Evolutionary conservation across 306 rosid species (phyloP), one percentile per base, ranked within the genome.

Genomic region (Prunus mira): DNA sequence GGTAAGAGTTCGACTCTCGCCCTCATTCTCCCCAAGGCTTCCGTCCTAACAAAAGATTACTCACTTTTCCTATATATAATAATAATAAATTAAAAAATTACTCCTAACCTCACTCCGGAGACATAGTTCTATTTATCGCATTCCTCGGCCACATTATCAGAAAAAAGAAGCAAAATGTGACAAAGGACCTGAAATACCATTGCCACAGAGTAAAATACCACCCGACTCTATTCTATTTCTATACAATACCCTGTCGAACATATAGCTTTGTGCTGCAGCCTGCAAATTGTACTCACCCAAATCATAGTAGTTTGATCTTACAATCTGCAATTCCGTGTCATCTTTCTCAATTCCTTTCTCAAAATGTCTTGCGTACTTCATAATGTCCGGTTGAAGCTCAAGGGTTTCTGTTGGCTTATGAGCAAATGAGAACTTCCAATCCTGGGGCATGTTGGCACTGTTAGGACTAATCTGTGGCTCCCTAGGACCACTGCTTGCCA

Each of bases 141-240:
- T 22, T 7, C 50, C 67, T 62, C 6, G 1, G 41, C 34, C 58
- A 17, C 12, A 77, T n/a, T 7, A 45, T 81, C 62, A 76, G 32
- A 81, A 20, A 57, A 81, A 71, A 34, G 84, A 76, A 55, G 80
- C 52, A 34, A 81, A 87, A 57, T 78, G 84, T 20, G 86, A 82
- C 67, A 67, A 63, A 6, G 78, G 71, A 60, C 77, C 12, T 2
- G 87, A 63, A 47, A 61, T 74, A 65, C 84, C 88, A 68, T 87
- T 82, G 14, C 85, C 43, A 72, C 97, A 92, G 12, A 90, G 87
- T 61, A 89, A 76, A 81, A 92, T 63, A 66, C 85, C 73, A 45
- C 97, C 90, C 22, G 91, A 88, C 66, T 90, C 88, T 71, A 86
- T 88, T 83, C 90, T 88, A 55, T 72, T 86, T 84, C 79, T 87